Conservation (phyloP, 2,329 filamentous ascomycete species). For the Claviceps sp. region DNA sequence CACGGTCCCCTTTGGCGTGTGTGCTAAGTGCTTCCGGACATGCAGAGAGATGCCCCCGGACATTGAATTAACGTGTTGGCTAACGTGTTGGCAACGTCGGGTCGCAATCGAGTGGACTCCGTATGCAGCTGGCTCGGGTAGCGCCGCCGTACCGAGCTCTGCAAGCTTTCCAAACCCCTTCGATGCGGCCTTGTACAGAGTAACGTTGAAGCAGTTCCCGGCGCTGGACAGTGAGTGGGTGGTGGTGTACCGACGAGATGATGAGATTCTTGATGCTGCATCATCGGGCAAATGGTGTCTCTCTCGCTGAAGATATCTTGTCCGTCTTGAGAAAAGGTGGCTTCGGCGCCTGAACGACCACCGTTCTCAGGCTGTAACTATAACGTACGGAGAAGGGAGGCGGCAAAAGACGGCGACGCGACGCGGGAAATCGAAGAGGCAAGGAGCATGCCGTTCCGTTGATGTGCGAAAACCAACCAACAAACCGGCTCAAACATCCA, state of each 20-base stretch:
- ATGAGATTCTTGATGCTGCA: not conserved
- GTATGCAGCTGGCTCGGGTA: constrained; percentile 3
- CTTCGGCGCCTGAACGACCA: not conserved
- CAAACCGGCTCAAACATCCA: not conserved
- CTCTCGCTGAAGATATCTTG: too few relatives aligned
- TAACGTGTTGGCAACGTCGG: not conserved
- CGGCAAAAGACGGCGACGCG: not conserved
- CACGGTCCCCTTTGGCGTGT: not conserved
- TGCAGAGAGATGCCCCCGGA: not conserved
- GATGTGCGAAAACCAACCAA: not conserved
- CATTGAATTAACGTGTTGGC: not conserved
- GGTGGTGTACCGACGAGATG: not conserved
- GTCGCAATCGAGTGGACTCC: not conserved
- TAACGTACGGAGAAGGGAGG: not conserved
- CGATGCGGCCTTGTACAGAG: not conserved
- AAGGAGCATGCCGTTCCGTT: not conserved
- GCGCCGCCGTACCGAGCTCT: constrained; percentile 6
- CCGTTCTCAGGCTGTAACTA: not conserved
- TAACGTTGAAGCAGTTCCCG: too few relatives aligned
- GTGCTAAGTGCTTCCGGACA: not conserved
- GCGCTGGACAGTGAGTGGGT: too few relatives aligned
- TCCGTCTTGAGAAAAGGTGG: not conserved
- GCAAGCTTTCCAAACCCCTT: not conserved
- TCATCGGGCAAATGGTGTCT: not conserved
- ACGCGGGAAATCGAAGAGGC: not conserved